Evolutionary conservation across 2,329 filamentous ascomycete genomes (phyloP), one percentile per base, ranked within the genome.

Genomic region (Metarhizium rileyi): DNA sequence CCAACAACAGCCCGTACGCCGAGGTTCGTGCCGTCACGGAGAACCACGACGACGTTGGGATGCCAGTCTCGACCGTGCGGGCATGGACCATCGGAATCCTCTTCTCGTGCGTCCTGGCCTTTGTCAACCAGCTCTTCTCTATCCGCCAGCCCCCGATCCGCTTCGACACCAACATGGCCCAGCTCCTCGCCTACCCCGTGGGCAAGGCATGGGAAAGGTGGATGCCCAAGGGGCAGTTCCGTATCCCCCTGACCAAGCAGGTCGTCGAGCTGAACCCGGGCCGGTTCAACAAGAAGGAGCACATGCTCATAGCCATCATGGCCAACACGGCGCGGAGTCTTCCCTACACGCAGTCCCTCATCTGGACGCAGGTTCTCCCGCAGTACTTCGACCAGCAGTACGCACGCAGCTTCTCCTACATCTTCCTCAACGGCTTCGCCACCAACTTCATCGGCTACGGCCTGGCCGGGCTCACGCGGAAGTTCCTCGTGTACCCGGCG

Each of bases 391-490:
- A 76, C 55, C 74, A 78, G 56, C 57, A 61, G 0, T 78, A 72
- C 50, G 74, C 73, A 1, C 66, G 66, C 14, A 67, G 64, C 44
- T 72, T 75, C 38, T 63, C 63, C 1, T 80, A 78, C 56, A 74
- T 77, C 56, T 68, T 78, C 16, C 58, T 74, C 12, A 67, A 78
- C 33, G 70, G 66, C 0, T 59, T 80, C 8, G 71, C 70, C 0
- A 77, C 74, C 30, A 76, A 77, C 57, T 74, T 77, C 44, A 73
- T 80, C 28, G 77, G 77, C 18, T 79, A 78, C 49, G 77, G 77
- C 1, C 63, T 79, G 36, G 75, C 77, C 8, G 77, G 77, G 14
- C 44, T 76, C 1, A 65, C 63, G 9, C 68, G 75, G 4, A 65
- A 71, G 1, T 78, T 77, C 56, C 63, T 79, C 3, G 74, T 78